phyloP scores from a whole-genome alignment of 2,329 filamentous ascomycete genomes.

The Lecanosticta acicola region DNA sequence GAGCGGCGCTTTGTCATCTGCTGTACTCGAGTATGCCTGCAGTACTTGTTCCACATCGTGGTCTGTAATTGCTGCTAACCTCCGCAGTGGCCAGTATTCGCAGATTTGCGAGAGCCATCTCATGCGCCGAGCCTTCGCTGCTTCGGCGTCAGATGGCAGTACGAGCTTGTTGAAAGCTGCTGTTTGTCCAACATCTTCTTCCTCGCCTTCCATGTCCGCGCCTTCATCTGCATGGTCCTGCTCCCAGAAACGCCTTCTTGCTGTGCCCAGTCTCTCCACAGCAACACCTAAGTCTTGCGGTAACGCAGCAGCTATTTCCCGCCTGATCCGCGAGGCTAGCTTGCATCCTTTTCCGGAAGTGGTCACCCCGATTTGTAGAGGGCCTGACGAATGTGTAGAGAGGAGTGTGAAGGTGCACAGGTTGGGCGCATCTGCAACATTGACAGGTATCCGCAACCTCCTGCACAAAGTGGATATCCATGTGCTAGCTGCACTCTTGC shows the following conservation, averaged over 20 bases:
- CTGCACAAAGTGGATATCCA: conserved; percentile 71
- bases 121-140: conserved; percentile 73
- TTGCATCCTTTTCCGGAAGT: conserved; percentile 95
- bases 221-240: conserved; percentile 59
- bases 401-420: conserved; percentile 88
- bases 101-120: conserved; percentile 94
- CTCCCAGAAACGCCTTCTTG: conserved; percentile 65
- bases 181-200: conserved; percentile 66
- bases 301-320: conserved; percentile 77
- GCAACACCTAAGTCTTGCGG: conserved; percentile 70
- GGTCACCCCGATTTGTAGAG: conserved; percentile 89
- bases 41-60: conserved; percentile 72
- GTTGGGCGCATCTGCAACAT: conserved; percentile 79
- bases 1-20: conserved; percentile 27
- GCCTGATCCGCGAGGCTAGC: conserved; percentile 77
- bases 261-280: conserved; percentile 68
- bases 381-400: conserved; percentile 82
- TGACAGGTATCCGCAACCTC: conserved; percentile 79
- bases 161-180: conserved; percentile 81
- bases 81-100: conserved; percentile 92
- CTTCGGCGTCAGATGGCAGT: conserved; percentile 64
- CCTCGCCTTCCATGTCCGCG: conserved; percentile 41
- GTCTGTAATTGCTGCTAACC: conserved; percentile 73
- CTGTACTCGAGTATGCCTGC: conserved; percentile 54
- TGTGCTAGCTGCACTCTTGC: conserved; percentile 45